Percentiles rank a stretch among this genome's conserved stretches.
Evolutionary conservation across 192 early-diverging fungal species (phyloP).

Genomic region (Pilaira anomala): DNA sequence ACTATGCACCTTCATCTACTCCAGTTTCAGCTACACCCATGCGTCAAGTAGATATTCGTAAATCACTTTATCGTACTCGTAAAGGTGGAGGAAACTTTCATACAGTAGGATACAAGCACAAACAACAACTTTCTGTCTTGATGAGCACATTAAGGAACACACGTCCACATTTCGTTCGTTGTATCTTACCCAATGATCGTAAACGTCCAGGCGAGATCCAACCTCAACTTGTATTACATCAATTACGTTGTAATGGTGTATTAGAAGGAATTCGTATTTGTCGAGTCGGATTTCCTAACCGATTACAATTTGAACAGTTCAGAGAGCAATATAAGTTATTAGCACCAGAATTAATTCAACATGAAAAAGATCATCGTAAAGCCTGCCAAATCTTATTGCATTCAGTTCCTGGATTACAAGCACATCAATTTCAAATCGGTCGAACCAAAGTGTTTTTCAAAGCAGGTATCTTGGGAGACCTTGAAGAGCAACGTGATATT

Average conservation of each 20-base stretch:
- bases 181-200: constrained; percentile 93
- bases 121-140: constrained; percentile 84
- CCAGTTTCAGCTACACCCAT: not conserved
- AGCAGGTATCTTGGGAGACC: constrained; percentile 88
- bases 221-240: constrained; percentile 83
- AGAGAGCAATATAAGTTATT: constrained; percentile 91
- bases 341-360: constrained; percentile 71
- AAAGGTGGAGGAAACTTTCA: constrained; percentile 85
- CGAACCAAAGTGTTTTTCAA: constrained; percentile 96
- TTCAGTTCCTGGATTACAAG: constrained; percentile 61
- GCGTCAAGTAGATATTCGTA: too few species aligned
- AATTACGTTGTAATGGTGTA: constrained; percentile 95
- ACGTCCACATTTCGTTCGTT: constrained; percentile 97
- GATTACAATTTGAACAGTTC: constrained; percentile 89
- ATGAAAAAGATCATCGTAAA: constrained; percentile 84
- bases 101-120: constrained; percentile 91
- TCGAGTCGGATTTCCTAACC: constrained; percentile 92
- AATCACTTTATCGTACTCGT: constrained; percentile 32
- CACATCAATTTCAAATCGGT: constrained; percentile 82
- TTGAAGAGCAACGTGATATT: constrained; percentile 88
- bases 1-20: constrained; percentile 55
- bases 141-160: constrained; percentile 89
- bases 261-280: constrained; percentile 97
- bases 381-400: constrained; percentile 79
- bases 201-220: constrained; percentile 85